Base-by-base conservation (phyloP, 1,284 basidiomycete species). In the Sanghuangporus weigelae region DNA sequence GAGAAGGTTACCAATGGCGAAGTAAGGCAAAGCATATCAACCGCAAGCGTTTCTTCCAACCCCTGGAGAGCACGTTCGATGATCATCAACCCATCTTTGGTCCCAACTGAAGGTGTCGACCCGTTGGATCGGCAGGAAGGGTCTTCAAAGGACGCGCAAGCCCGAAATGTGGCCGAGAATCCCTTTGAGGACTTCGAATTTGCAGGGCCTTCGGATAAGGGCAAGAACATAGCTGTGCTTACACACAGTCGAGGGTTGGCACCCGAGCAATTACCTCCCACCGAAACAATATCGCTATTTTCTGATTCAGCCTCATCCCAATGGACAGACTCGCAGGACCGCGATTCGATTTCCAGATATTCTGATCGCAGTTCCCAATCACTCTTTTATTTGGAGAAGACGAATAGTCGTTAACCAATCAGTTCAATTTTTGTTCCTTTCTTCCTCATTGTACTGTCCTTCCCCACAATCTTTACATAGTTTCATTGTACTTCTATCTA, bases 181-280 rank as follows among this genome's bases (percentile, higher is more conserved):
- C 65, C 65, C 2, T 66, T 66, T 51, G 65, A 63, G 60, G 65
- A 66, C 50, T 66, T 66, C 46, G 57, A 64, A 23, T 59, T 46
- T 26, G 31, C 54, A 38, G 51, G 23, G 21, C 16, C 38, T n/a
- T 54, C 53, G 36, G 36, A 38, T 3, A 51, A 51, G 23, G 53
- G 53, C 31, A 38, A 23, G 36, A 38, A 54, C 35, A 16, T 31
- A 31, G 36, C 16, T 38, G 35, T 11, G 8, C 8, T 7, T 16
- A 8, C 14, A n/a, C 16, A n/a, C 31, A n/a, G n/a, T 10, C n/a
- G 31, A 8, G 16, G 16, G 14, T 12, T 54, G 16, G 31, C 53
- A 36, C 53, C 53, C 26, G 26, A 46, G 4, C n/a, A 11, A 42
- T 10, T n/a, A 23, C 35, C 55, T 40, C 14, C 55, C 10, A 26